Evolutionary conservation across 2,329 filamentous ascomycete species (phyloP).

Genomic region (Colletotrichum gloeosporioides): DNA sequence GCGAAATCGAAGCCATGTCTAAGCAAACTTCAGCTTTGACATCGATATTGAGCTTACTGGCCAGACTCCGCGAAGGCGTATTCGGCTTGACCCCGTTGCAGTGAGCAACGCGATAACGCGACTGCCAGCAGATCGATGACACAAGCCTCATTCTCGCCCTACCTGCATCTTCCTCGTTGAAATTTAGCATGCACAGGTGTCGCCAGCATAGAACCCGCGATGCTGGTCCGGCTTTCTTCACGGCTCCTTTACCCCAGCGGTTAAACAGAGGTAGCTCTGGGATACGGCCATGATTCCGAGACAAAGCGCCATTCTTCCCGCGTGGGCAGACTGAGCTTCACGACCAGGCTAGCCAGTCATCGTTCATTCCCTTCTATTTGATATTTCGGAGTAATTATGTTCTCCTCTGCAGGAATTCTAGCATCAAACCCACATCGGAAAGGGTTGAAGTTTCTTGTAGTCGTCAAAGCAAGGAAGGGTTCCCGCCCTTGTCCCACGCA

Average conservation of each 20-base stretch:
- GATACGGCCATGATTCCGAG: background rate
- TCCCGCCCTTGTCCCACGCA: background rate
- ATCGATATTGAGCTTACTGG: background rate
- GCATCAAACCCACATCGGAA: background rate
- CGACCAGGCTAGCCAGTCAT: background rate
- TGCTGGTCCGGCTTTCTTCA: background rate
- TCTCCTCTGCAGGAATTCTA: background rate
- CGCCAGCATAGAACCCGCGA: background rate
- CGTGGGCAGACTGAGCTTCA: background rate
- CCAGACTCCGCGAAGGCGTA: background rate
- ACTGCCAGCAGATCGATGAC: background rate
- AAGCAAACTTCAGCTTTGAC: background rate
- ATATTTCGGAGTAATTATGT: background rate
- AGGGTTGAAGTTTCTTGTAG: background rate
- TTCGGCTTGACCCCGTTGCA: background rate
- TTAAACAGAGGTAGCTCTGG: background rate
- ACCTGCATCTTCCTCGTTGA: background rate
- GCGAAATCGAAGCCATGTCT: background rate
- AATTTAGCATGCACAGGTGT: background rate
- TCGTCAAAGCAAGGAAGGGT: slow-evolving; percentile 9
- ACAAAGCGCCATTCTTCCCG: background rate
- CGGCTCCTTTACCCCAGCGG: background rate
- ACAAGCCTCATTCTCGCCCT: background rate
- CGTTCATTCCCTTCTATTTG: background rate
- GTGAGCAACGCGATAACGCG: background rate